Base-by-base conservation (phyloP, 139 green algal genomes). In the Chlamydomonas sp. region DNA sequence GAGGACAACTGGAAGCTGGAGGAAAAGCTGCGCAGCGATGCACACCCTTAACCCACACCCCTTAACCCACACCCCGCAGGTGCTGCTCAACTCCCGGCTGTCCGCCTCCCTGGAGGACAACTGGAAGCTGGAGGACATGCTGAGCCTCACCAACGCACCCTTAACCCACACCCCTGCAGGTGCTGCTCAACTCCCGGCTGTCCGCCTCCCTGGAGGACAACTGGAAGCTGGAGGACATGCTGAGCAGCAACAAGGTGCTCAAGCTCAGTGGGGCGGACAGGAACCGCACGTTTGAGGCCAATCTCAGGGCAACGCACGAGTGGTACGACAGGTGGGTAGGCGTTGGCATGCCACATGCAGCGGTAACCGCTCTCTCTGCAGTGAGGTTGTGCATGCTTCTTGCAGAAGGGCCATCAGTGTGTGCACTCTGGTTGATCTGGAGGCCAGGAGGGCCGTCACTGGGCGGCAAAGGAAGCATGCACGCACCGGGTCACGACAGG, bases 121-220 rank as follows among this genome's bases (percentile, higher is more conserved):
- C 71, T 18, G 2, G 4, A 86, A 86, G 82, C 69, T 86, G 71
- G 71, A 15, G 49, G 49, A 8, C 68, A 79, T 86, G 82, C 82
- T 86, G 18, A 9, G 8, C 1, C n/a, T n/a, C n/a, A n/a, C n/a
- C n/a, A n/a, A n/a, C n/a, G n/a, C n/a, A n/a, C n/a, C n/a, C 8
- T 3, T 5, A n/a, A 14, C 3, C 12, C 67, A 73, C 69, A 6
- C 69, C 10, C 69, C 1, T 1, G 5, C 80, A 85, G 80, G 57
- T 85, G 57, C 80, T 85, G 16, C 57, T 85, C 16, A 85, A 85
- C 66, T 78, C 66, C 16, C 80, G 80, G 2, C 6, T 12, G 58
- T 79, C 68, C 20, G 1, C 57, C 9, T 59, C 80, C 0, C 12
- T 31, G 12, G 58, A 74, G 3, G 69, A 86, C 31, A 86, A 86